Evolutionary conservation across 2,329 filamentous ascomycete genomes (phyloP), one percentile per base, ranked within the genome.

Genomic region (Pseudonectria buxi): DNA sequence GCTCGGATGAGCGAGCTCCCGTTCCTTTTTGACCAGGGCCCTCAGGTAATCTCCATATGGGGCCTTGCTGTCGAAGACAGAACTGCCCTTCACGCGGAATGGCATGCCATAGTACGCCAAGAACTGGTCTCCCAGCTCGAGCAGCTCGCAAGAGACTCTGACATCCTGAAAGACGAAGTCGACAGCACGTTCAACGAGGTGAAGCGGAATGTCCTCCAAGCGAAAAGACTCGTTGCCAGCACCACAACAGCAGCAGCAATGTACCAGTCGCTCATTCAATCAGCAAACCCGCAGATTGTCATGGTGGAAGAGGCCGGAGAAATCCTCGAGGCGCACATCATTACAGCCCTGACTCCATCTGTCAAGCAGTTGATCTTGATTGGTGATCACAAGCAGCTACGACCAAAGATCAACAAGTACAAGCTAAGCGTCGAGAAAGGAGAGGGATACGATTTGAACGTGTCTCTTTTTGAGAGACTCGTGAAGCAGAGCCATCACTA

Each of bases 271-370:
- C 62, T 73, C 2, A 67, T 87, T 7, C 67, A 67, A 4, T 61
- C 67, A 1, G 72, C 71, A 0, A 55, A 59, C 0, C 78, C 80
- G 0, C 75, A 77, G 1, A 63, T 84, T 3, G 56, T 86, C 1
- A 51, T 88, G 0, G 73, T 85, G 0, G 83, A 87, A 53, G 83
- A 87, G 55, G 83, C 81, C 1, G 83, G 81, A 2, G 82, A 87
- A 43, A 83, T 87, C 4, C 62, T 86, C 0, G 83, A 87, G 53
- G 68, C 69, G 2, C 82, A 86, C 44, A 26, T 61, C 14, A 55
- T 86, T 1, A 73, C 81, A 0, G 72, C 82, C 0, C 47, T 86
- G 37, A 63, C 66, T 0, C 54, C 69, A 0, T 56, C 67, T 0
- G 74, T 74, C 0, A 71, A 82, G 40, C 79, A 86, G 26, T 52